Evolutionary conservation across 306 rosid species (phyloP).

Genomic region (Glycyrrhiza uralensis): DNA sequence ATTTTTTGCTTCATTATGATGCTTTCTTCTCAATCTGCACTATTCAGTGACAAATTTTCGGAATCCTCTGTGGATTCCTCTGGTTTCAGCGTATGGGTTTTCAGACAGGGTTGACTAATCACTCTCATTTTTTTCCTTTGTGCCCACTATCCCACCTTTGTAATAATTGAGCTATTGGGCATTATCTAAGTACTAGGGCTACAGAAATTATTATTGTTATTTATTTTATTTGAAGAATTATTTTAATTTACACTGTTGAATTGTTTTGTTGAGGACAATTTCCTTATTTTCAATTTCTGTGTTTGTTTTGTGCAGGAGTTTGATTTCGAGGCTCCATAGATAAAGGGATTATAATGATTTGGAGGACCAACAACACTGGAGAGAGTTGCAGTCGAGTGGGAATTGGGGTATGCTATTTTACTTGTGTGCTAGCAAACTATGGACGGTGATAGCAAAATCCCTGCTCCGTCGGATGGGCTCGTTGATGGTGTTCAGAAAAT

Average conservation of each 20-base stretch:
- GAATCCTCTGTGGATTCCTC: not conserved
- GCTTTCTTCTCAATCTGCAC: not conserved
- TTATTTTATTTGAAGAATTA: not conserved
- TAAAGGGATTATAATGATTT: conserved; percentile 61
- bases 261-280: not conserved
- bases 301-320: conserved; percentile 25
- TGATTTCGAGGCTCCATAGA: conserved; percentile 30
- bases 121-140: not conserved
- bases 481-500: conserved; percentile 49
- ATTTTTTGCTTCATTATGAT: not conserved
- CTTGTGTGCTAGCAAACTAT: conserved; percentile 47
- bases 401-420: conserved; percentile 50
- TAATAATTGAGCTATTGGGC: not conserved
- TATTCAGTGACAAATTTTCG: not conserved
- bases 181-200: not conserved
- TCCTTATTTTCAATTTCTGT: not conserved
- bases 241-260: not conserved
- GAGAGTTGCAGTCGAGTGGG: conserved; percentile 50
- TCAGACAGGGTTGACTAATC: not conserved
- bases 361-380: conserved; percentile 43
- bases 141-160: not conserved
- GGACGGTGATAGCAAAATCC: conserved; percentile 58
- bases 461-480: conserved; percentile 45
- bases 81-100: not conserved
- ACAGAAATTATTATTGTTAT: not conserved